These are phyloP conservation scores for Euphorbia schlechtendalii DNA, from an alignment of 441 rosid genomes.

Conservation along the genomic window DNA sequence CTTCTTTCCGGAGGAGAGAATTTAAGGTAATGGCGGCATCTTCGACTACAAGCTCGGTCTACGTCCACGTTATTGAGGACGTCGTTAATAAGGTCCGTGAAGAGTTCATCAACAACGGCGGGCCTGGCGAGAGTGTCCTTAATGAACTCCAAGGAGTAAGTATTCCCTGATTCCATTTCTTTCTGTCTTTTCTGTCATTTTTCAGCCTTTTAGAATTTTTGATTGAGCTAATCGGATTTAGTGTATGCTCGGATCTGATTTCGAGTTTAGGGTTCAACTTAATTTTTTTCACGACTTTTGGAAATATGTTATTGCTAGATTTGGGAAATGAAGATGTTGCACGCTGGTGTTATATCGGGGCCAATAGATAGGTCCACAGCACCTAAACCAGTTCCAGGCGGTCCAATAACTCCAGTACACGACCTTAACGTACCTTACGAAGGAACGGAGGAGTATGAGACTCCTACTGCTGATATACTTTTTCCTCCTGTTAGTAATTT, in stretches of 20 bases:
- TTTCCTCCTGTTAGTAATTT: slow-evolving; percentile 69
- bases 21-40: slow-evolving; percentile 46
- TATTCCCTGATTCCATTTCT: background rate
- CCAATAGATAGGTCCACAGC: slow-evolving; percentile 62
- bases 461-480: slow-evolving; percentile 92
- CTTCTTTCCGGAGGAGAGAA: background rate
- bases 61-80: slow-evolving; percentile 85
- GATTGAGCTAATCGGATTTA: too few relatives aligned
- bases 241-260: slow-evolving; percentile 23
- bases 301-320: slow-evolving; percentile 30
- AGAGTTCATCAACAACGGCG: slow-evolving; percentile 74
- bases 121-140: slow-evolving; percentile 84
- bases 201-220: slow-evolving; percentile 9
- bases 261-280: slow-evolving; percentile 34
- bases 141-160: slow-evolving; percentile 90
- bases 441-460: slow-evolving; percentile 88
- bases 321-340: slow-evolving; percentile 95
- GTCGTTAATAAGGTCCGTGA: slow-evolving; percentile 88
- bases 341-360: slow-evolving; percentile 63
- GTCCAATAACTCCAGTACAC: slow-evolving; percentile 64
- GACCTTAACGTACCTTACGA: slow-evolving; percentile 96
- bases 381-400: slow-evolving; percentile 48
- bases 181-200: background rate
- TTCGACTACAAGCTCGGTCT: slow-evolving; percentile 51
- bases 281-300: background rate